phyloP scores from a whole-genome alignment of 768 basidiomycete genomes.

The Neoboletus magnificus region DNA sequence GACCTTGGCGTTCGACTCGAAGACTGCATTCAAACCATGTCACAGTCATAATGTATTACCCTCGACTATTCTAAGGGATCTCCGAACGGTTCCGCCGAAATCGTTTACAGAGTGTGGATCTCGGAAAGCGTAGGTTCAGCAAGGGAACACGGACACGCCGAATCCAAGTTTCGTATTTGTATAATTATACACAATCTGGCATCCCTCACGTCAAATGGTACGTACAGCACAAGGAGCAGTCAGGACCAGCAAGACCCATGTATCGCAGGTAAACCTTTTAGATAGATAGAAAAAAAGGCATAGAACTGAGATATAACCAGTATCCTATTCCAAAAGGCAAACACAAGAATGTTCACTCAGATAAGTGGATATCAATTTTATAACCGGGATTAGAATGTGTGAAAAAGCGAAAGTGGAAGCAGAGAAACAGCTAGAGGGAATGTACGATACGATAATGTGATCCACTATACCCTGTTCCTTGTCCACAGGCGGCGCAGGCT shows the following conservation, averaged over 20 bases:
- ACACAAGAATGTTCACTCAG: background rate
- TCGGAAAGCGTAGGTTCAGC: background rate
- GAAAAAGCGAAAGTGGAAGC: background rate
- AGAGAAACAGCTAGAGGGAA: background rate
- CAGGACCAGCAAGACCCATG: background rate
- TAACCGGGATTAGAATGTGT: background rate
- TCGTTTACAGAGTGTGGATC: too few species aligned
- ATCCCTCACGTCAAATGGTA: background rate
- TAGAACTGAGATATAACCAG: background rate
- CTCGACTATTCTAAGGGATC: too few species aligned
- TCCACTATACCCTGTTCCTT: background rate
- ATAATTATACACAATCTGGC: background rate
- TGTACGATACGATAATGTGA: background rate
- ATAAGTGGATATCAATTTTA: background rate
- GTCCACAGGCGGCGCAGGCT: background rate
- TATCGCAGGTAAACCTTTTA: background rate
- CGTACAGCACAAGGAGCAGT: background rate
- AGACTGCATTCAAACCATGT: too few species aligned
- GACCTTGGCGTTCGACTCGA: too few species aligned
- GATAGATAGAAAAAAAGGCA: background rate
- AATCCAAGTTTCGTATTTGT: background rate
- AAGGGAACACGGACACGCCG: background rate
- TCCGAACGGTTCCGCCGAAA: background rate
- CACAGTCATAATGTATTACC: too few species aligned
- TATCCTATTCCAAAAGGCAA: slow-evolving; percentile 9